phyloP scores from a whole-genome alignment of 2,329 filamentous ascomycete species.

The Rutstroemia sp. region DNA sequence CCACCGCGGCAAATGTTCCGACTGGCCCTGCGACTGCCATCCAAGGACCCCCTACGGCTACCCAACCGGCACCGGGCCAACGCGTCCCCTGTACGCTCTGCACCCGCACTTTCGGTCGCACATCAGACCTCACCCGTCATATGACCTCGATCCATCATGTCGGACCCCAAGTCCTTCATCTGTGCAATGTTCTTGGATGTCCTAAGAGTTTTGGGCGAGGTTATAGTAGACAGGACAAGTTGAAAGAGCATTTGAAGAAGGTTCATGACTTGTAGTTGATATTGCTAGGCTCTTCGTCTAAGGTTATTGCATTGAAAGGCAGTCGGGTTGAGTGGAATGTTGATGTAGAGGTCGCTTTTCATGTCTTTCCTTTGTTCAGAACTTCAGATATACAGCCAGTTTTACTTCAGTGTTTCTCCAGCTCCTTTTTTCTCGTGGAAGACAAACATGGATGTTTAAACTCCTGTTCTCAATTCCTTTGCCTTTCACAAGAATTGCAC shows the following conservation, averaged over 20 bases:
- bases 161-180: not conserved
- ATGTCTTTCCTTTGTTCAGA: no score
- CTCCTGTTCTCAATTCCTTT: no score
- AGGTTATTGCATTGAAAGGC: not conserved
- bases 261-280: slow-evolving; percentile 6
- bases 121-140: slow-evolving; percentile 4
- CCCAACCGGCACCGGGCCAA: not conserved
- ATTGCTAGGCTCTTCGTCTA: not conserved
- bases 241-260: slow-evolving; percentile 13
- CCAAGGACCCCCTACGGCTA: not conserved
- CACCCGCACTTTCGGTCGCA: slow-evolving; percentile 3
- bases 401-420: no score
- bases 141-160: not conserved
- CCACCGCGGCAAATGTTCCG: not conserved
- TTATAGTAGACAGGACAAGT: slow-evolving; percentile 11
- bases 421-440: no score
- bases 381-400: no score
- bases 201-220: slow-evolving; percentile 1
- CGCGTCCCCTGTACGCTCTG: not conserved
- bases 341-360: no score
- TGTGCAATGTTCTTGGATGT: slow-evolving; percentile 11
- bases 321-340: not conserved
- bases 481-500: no score
- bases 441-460: no score
- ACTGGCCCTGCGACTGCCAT: not conserved